These are phyloP conservation scores for Pyrenophora tritici-repentis DNA, from an alignment of 2,329 filamentous ascomycete genomes.

Conservation along the genomic window DNA sequence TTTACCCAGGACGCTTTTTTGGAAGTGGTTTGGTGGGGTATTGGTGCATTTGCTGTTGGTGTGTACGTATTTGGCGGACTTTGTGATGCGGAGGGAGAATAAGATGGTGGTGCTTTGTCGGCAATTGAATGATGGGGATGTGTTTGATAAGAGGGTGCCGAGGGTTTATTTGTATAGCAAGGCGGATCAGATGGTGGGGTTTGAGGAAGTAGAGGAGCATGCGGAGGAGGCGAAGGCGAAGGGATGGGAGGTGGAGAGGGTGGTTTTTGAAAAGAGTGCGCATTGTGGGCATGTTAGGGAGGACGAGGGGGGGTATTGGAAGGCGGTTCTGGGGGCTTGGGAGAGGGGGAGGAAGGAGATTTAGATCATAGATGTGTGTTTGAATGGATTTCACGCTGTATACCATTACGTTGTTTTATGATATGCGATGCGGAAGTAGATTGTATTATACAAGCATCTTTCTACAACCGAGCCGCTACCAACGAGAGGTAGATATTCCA, in stretches of 20 bases:
- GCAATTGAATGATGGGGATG: conserved; percentile 34
- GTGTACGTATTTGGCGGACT: conserved; percentile 23
- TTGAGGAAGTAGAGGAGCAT: conserved; percentile 61
- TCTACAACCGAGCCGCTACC: conserved; percentile 50
- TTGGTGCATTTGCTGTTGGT: conserved; percentile 37
- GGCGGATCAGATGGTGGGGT: conserved; percentile 61
- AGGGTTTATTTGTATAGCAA: conserved; percentile 65
- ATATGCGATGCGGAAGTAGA: not conserved
- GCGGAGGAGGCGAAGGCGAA: conserved; percentile 53
- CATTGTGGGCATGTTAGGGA: conserved; percentile 67
- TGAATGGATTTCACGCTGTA: too few relatives aligned
- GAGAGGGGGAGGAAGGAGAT: conserved; percentile 19
- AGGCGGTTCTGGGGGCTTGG: conserved; percentile 41
- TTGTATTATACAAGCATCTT: not conserved
- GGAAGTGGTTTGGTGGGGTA: conserved; percentile 32
- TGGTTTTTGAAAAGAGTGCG: conserved; percentile 61
- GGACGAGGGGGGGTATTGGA: conserved; percentile 65
- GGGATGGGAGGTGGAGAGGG: conserved; percentile 57
- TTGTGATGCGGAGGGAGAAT: conserved; percentile 26
- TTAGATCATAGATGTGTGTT: not conserved
- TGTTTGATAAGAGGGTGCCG: conserved; percentile 45
- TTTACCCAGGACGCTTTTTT: conserved; percentile 32
- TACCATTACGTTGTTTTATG: not conserved
- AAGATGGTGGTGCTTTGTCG: conserved; percentile 35
- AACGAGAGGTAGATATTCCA: conserved; percentile 80